Evolutionary conservation across 331 rosid genomes (phyloP), one percentile per base, ranked within the genome.

Genomic region (Rhamnella rubrinervis): DNA sequence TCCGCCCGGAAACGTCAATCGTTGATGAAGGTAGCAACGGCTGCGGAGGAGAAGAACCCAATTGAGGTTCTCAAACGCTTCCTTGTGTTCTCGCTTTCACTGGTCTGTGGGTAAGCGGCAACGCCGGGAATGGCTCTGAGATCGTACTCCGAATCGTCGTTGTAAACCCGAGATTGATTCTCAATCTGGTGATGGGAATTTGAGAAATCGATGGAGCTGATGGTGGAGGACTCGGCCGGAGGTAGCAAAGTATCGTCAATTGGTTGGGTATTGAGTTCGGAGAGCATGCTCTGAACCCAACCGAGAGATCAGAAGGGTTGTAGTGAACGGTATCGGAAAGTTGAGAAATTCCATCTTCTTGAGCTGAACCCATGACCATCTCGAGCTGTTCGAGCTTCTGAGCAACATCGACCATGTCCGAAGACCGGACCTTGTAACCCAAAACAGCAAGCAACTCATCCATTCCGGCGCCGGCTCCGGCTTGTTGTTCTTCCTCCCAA

Each of bases 391-490:
- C 92, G 3, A 92, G 87, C 75, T 86, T 89, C 75, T 83, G 87
- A 0, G 98, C 98, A 16, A 92, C 92, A 21, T 84, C 88, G 0
- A 88, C 89, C 96, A 92, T 87, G 85, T 92, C 95, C 1, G 90
- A 80, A 0, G 85, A 46, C 66, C 85, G 83, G 6, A 92, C 96
- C 75, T 84, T 87, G 86, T 89, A 92, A 0, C 98, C 98, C 72
- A 92, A 41, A 44, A 83, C 86, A 11, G 86, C 98, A 1, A 92
- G 84, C 3, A 65, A 53, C 79, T 89, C 87, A 58, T 92, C 98
- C 81, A 85, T 73, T 6, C 61, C 85, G 6, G 84, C 92, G 1
- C 80, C 56, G 6, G 55, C 50, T 7, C 65, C 35, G 35, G 35
- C 85, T 19, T 71, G 78, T 19, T 82, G 80, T 4, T 78, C 86